These are phyloP conservation scores for Suillus subalutaceus DNA, from an alignment of 768 basidiomycete species.

Conservation along the genomic window DNA sequence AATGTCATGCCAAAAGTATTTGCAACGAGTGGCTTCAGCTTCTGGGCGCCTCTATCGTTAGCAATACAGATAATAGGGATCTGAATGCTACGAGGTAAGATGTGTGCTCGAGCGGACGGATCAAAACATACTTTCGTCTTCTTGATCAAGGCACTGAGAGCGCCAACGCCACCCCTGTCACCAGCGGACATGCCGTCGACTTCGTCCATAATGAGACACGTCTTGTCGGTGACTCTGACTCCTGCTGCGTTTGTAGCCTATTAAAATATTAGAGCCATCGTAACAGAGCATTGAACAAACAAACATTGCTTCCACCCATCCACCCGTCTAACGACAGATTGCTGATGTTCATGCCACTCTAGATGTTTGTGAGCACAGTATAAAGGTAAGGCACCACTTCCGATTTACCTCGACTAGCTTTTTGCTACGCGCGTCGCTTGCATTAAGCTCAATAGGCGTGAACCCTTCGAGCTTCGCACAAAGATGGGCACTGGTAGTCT, in stretches of 20 bases:
- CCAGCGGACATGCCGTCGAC: slow-evolving; percentile 99
- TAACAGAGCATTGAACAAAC: slow-evolving; percentile 14
- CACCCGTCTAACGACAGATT: slow-evolving; percentile 90
- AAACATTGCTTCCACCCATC: slow-evolving; percentile 60
- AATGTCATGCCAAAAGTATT: slow-evolving; percentile 81
- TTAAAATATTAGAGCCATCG: not conserved
- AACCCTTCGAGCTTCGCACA: slow-evolving; percentile 90
- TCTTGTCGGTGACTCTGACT: slow-evolving; percentile 72
- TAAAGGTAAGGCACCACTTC: not conserved
- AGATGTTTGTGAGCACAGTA: not conserved
- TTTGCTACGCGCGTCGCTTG: slow-evolving; percentile 94
- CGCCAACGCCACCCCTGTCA: slow-evolving; percentile 95
- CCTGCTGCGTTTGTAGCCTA: slow-evolving; percentile 70
- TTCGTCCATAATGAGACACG: slow-evolving; percentile 98
- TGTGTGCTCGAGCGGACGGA: not conserved
- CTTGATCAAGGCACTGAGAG: slow-evolving; percentile 87
- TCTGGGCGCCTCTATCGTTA: slow-evolving; percentile 85
- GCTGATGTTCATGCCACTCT: slow-evolving; percentile 90
- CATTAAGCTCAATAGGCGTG: slow-evolving; percentile 94
- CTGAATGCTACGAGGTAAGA: slow-evolving; percentile 40
- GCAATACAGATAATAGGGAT: slow-evolving; percentile 98
- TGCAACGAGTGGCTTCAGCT: slow-evolving; percentile 81
- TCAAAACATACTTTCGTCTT: slow-evolving; percentile 72
- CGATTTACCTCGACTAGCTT: slow-evolving; percentile 86
- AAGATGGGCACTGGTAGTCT: slow-evolving; percentile 94